Evolutionary conservation across 208 protist genomes (phyloP), one percentile per base, ranked within the genome.

Genomic region (Crithidia bombi): DNA sequence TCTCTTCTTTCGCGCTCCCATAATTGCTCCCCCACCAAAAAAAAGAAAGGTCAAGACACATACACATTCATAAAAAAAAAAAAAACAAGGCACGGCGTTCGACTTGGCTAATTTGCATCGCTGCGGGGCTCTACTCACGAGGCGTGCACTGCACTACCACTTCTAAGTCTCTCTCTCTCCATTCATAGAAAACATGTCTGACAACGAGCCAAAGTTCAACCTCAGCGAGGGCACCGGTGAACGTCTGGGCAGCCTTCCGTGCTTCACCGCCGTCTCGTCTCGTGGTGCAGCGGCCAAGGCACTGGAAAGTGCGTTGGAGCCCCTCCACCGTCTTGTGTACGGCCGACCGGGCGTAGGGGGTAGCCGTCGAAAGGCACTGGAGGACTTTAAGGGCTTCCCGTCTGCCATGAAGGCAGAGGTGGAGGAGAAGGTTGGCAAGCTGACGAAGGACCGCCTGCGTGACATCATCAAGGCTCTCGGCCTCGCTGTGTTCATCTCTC

Each of bases 261-360:
- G 83, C 69, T 81, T 94, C 65, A 74, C 65, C 19, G 50, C 43
- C 32, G 65, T 77, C 9, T 30, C 62, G 4, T 64, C 41, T 17
- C 79, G 85, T 19, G 66, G 79, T 9, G 69, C 54, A n/a, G 82
- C 79, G 14, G 59, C 55, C 3, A 73, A 77, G 46, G 49, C 62
- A 12, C 64, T 93, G 14, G 90, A 95, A 65, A 33, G 59, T 0
- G 79, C 73, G 5, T 56, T 93, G 12, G 87, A 95, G 75, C 74
- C 81, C 21, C 73, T 95, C 19, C 90, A 95, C 69, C 86, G 84
- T 28, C 25, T 93, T 25, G 78, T 89, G 25, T 95, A 87, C 78
- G 78, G 82, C 28, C 87, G 87, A 26, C 46, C 77, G 19, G 90
- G 90, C 6, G 28, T 50, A n/a, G 23, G 11, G 3, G 83, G 83